Evolutionary conservation across 495 filamentous ascomycete genomes (phyloP), one percentile per base, ranked within the genome.

Genomic region (Penicillium macrosclerotiorum): DNA sequence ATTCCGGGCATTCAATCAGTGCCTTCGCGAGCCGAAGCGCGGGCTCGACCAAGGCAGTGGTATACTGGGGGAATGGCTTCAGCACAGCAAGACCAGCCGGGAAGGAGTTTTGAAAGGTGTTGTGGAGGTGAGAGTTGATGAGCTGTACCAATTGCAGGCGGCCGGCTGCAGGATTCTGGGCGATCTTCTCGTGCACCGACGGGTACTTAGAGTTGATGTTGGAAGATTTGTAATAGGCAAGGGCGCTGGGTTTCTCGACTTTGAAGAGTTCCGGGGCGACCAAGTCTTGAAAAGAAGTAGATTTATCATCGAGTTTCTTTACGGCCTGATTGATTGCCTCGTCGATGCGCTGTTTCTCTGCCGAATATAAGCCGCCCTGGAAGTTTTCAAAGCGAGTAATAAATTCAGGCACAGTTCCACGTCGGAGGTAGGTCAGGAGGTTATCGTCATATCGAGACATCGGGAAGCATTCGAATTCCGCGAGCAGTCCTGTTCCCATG

Each of bases 41-140:
- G 7, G 86, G 84, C 14, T 80, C 69, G 26, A 87, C 77, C 33
- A 95, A 67, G 22, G 83, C 74, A 3, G 86, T 83, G 8, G 87
- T 88, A 59, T 88, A 81, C 37, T 84, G 67, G 3, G 84, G 74
- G 26, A 84, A 75, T 4, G 92, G 89, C 46, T 90, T 89, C 14
- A 96, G 66, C 29, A 97, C 79, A 8, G 82, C 76, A 42, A 97
- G 84, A 9, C 92, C 91, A 2, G 68, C 67, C 1, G 72, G 62
- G 71, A 90, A 96, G n/a, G 72, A 71, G 55, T 83, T 86, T 47
- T 92, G 88, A 74, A 90, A 95, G 35, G 83, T 88, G 37, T 75
- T 81, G 58, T 96, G 93, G 8, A 96, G 78, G 60, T 98, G 93
- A 1, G 82, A 75, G 57, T 88, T 89, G 54, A 97, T 89, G 37